Evolutionary conservation across 2,329 filamentous ascomycete species (phyloP).

Genomic region (Pyrenochaeta sp.): DNA sequence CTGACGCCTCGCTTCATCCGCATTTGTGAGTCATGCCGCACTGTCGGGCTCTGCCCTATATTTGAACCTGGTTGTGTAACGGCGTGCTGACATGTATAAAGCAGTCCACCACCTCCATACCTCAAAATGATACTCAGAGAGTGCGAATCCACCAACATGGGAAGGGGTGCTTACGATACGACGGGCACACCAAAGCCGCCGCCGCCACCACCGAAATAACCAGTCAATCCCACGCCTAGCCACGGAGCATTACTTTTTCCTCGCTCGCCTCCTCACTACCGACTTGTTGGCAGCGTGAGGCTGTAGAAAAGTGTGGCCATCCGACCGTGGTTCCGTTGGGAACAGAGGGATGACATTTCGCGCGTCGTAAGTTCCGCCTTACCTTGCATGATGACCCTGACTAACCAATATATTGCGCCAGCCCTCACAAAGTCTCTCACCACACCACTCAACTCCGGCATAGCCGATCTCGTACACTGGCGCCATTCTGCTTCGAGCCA

Average conservation of each 20-base stretch:
- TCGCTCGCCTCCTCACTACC: conserved; percentile 5
- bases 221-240: conserved; percentile 7
- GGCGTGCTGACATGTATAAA: conserved; percentile 43
- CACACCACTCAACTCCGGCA: conserved; percentile 19
- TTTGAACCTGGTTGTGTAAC: conserved; percentile 24
- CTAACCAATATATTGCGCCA: conserved; percentile 39
- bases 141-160: conserved; percentile 55
- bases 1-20: conserved; percentile 25
- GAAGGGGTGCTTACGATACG: conserved; percentile 58
- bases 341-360: conserved; percentile 39
- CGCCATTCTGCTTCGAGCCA: conserved; percentile 24
- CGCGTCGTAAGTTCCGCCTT: conserved; percentile 44
- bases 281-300: conserved; percentile 3
- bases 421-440: conserved; percentile 27
- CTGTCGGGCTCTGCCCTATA: conserved; percentile 14
- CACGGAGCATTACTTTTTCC: conserved; percentile 9
- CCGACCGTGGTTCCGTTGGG: conserved; percentile 34
- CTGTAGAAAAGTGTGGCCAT: conserved; percentile 1
- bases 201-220: conserved; percentile 51
- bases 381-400: conserved; percentile 38
- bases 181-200: conserved; percentile 58
- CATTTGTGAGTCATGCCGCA: conserved; percentile 27
- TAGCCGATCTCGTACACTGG: conserved; percentile 16
- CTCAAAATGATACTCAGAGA: conserved; percentile 54
- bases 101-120: conserved; percentile 29